Conservation (phyloP, 2,329 filamentous ascomycete species). For the Aspergillus texensis region DNA sequence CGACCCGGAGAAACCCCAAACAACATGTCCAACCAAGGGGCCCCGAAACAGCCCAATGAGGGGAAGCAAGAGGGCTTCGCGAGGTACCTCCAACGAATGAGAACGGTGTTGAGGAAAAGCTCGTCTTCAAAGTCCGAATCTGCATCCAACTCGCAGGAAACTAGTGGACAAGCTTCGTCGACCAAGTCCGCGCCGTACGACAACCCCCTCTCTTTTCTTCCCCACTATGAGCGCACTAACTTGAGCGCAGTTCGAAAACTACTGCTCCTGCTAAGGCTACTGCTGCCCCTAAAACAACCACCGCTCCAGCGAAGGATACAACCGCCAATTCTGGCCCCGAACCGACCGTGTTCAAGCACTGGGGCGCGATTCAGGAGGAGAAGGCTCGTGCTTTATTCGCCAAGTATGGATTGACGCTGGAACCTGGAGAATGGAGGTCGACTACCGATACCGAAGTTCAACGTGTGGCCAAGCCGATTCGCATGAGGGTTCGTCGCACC, state of each 20-base stretch:
- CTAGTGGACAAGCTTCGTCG: constrained; percentile 13
- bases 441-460: constrained; percentile 37
- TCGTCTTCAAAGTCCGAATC: constrained; percentile 34
- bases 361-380: constrained; percentile 44
- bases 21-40: constrained; percentile 28
- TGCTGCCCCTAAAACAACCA: neutral
- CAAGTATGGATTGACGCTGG: constrained; percentile 50
- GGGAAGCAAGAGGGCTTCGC: constrained; percentile 38
- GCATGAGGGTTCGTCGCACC: constrained; percentile 55
- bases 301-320: constrained; percentile 11
- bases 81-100: constrained; percentile 45
- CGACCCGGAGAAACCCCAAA: neutral
- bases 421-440: constrained; percentile 46
- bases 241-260: neutral
- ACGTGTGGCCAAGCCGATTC: constrained; percentile 49
- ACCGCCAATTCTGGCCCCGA: constrained; percentile 15
- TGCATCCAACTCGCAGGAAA: constrained; percentile 22
- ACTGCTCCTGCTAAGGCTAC: neutral
- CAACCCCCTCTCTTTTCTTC: neutral
- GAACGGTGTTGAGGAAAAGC: constrained; percentile 37
- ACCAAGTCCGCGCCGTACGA: constrained; percentile 20
- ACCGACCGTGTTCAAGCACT: constrained; percentile 32
- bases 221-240: neutral
- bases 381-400: constrained; percentile 49
- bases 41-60: constrained; percentile 20